Evolutionary conservation across 2,329 filamentous ascomycete genomes (phyloP).

Genomic region (Aspergillus sp.): DNA sequence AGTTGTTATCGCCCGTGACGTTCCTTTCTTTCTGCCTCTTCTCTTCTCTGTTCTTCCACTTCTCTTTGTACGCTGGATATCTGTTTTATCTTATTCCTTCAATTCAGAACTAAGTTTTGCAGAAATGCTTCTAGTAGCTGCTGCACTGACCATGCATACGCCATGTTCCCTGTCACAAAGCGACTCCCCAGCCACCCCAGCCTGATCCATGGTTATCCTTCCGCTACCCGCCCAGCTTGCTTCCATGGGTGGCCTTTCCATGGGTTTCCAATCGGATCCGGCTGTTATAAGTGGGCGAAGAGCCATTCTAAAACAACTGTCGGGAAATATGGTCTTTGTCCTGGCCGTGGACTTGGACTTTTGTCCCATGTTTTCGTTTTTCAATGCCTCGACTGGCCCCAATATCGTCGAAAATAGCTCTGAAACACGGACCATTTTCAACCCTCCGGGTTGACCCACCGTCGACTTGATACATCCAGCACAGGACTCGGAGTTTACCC

Average conservation of each 20-base stretch:
- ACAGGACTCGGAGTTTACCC: not conserved
- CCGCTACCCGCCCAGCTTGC: not conserved
- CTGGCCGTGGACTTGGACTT: not conserved
- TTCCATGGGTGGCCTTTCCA: not conserved
- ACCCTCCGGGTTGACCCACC: not conserved
- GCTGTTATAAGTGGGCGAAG: not conserved
- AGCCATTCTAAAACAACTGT: not conserved
- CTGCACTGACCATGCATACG: not conserved
- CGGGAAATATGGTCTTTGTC: no score
- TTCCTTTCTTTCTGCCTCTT: not conserved
- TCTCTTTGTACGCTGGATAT: not conserved
- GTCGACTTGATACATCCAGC: not conserved
- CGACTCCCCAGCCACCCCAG: not conserved
- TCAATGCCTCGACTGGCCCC: not conserved
- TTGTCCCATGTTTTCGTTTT: not conserved
- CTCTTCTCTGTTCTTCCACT: slow-evolving; percentile 31
- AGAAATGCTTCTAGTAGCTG: not conserved
- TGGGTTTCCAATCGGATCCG: not conserved
- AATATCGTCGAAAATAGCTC: not conserved
- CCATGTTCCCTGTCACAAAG: not conserved
- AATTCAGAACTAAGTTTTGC: not conserved
- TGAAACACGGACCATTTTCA: not conserved
- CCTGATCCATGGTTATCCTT: not conserved
- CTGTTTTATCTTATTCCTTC: no score
- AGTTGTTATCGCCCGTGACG: slow-evolving; percentile 36